These are phyloP conservation scores for Lipomyces sp. DNA, from an alignment of 805 yeast species.

Conservation along the genomic window DNA sequence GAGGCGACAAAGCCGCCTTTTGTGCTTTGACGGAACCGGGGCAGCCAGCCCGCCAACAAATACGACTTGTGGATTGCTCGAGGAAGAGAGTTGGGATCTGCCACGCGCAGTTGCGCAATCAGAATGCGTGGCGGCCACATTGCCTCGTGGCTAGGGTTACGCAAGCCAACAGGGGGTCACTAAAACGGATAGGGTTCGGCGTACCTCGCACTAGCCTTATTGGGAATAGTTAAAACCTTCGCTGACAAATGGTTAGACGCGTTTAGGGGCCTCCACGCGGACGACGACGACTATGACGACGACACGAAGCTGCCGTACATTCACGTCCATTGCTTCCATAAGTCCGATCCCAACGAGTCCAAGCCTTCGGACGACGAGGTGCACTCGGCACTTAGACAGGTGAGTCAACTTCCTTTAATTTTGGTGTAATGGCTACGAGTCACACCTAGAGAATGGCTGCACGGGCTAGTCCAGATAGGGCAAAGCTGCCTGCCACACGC, in stretches of 20 bases:
- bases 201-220: background rate
- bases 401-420: constrained; percentile 44
- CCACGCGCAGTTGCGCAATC: background rate
- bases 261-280: constrained; percentile 71
- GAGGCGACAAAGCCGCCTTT: background rate
- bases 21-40: background rate
- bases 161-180: no score
- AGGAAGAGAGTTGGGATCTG: background rate
- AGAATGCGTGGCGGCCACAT: background rate
- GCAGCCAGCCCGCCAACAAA: background rate
- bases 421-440: background rate
- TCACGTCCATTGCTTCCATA: constrained; percentile 92
- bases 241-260: constrained; percentile 54
- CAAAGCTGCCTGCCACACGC: background rate
- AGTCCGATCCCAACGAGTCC: constrained; percentile 74
- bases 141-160: no score
- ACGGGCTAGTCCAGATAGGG: background rate
- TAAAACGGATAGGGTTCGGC: no score
- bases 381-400: constrained; percentile 64
- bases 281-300: constrained; percentile 47
- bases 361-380: constrained; percentile 74
- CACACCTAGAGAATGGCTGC: background rate
- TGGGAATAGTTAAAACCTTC: background rate
- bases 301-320: constrained; percentile 63
- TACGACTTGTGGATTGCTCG: background rate